Conservation (phyloP, 2,329 filamentous ascomycete genomes). For the Huntiella bhutanensis region DNA sequence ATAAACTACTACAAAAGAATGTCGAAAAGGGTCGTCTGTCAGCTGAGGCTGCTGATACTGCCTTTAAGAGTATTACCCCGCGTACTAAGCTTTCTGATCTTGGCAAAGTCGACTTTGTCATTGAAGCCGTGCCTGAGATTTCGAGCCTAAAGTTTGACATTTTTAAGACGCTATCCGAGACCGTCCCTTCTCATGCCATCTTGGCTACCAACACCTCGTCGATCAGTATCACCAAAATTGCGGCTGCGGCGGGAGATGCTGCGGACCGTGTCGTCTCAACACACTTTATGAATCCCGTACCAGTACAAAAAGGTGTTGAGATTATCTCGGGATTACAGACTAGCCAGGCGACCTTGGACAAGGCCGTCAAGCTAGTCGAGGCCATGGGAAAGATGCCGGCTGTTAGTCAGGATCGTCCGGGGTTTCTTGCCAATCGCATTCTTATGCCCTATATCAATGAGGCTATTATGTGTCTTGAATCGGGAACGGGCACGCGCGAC, state of each 20-base stretch:
- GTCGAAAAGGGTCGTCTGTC: constrained; percentile 74
- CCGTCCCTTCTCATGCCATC: constrained; percentile 70
- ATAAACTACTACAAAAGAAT: constrained; percentile 86
- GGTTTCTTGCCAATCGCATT: constrained; percentile 90
- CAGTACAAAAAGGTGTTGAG: constrained; percentile 90
- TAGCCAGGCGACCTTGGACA: constrained; percentile 59
- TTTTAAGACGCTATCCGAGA: constrained; percentile 62
- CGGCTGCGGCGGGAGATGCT: constrained; percentile 67
- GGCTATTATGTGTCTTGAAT: constrained; percentile 88
- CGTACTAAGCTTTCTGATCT: constrained; percentile 61
- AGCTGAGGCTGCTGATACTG: constrained; percentile 57
- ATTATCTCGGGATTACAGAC: constrained; percentile 93
- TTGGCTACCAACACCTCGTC: constrained; percentile 97
- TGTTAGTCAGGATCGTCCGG: constrained; percentile 72
- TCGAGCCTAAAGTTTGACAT: constrained; percentile 72
- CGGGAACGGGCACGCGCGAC: constrained; percentile 70
- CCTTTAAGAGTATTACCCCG: constrained; percentile 48
- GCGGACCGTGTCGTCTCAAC: constrained; percentile 82
- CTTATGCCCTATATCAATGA: constrained; percentile 99
- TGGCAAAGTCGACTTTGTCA: constrained; percentile 79
- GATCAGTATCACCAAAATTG: constrained; percentile 92
- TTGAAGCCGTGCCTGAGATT: constrained; percentile 92
- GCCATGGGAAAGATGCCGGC: constrained; percentile 87
- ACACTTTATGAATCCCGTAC: constrained; percentile 99
- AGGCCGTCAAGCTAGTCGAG: constrained; percentile 68